Evolutionary conservation across 2,329 filamentous ascomycete genomes (phyloP).

Genomic region (Tolypocladium ovalisporum): DNA sequence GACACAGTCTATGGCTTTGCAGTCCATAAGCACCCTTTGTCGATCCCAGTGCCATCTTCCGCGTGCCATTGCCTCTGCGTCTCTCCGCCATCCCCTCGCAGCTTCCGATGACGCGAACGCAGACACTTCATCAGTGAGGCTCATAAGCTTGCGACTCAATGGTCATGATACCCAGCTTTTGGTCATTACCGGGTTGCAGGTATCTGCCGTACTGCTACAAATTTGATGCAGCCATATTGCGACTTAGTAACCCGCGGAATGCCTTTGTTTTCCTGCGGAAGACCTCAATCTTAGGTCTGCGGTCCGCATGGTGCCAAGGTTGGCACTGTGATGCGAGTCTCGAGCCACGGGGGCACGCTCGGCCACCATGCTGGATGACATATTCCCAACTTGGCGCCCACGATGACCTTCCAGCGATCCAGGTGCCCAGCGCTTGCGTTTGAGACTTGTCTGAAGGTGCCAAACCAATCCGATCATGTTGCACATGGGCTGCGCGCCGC

Average conservation of each 20-base stretch:
- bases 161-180: constrained; percentile 17
- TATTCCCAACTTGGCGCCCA: constrained; percentile 21
- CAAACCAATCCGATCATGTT: constrained; percentile 44
- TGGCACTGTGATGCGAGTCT: constrained; percentile 17
- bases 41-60: constrained; percentile 10
- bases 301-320: constrained; percentile 20
- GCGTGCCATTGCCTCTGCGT: constrained; percentile 20
- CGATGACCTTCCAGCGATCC: no score
- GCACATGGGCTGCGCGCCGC: constrained; percentile 27
- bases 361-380: no score
- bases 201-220: constrained; percentile 17
- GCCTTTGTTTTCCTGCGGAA: constrained; percentile 20
- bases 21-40: constrained; percentile 35
- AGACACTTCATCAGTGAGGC: constrained; percentile 29
- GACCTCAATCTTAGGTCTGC: constrained; percentile 19
- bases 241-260: constrained; percentile 18
- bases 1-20: no score
- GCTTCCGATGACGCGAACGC: constrained; percentile 23
- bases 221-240: constrained; percentile 20
- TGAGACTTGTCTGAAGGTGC: constrained; percentile 38
- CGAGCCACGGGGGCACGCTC: constrained; percentile 24
- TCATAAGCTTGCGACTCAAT: constrained; percentile 24
- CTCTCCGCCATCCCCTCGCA: constrained; percentile 29
- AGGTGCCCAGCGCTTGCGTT: constrained; percentile 34
- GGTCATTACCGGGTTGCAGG: constrained; percentile 17